phyloP scores from a whole-genome alignment of 179 eudicot genomes.

The Sideroxylon spinosum region DNA sequence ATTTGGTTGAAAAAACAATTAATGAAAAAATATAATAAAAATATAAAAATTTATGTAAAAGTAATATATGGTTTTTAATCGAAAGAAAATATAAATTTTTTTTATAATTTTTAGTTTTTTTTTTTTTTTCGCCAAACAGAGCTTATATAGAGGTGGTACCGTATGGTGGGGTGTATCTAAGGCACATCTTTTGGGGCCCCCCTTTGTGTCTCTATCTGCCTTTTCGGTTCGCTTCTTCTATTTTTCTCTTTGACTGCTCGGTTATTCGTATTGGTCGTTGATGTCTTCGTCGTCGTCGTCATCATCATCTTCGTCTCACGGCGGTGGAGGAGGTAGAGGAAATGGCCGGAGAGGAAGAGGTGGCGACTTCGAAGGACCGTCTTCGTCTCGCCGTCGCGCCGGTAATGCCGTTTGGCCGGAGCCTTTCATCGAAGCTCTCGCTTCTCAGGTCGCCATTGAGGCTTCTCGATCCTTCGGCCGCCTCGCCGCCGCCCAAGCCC shows the following conservation, averaged over 20 bases:
- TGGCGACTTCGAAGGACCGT: constrained; percentile 31
- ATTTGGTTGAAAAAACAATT: too few relatives aligned
- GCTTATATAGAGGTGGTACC: too few relatives aligned
- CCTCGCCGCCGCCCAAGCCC: constrained; percentile 67
- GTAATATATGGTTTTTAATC: too few relatives aligned
- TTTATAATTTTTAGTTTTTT: too few relatives aligned
- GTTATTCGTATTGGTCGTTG: neutral
- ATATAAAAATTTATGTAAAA: too few relatives aligned
- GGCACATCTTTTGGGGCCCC: neutral
- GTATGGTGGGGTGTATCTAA: neutral
- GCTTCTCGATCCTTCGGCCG: constrained; percentile 42
- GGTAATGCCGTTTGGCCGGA: constrained; percentile 74
- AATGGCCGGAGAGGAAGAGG: constrained; percentile 14
- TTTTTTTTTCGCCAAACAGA: too few relatives aligned
- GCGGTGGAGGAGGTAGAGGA: constrained; percentile 17
- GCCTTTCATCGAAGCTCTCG: constrained; percentile 74
- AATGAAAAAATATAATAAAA: too few relatives aligned
- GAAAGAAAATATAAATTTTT: too few relatives aligned
- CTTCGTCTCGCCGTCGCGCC: constrained; percentile 36
- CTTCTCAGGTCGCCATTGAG: constrained; percentile 51
- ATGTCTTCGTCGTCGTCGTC: constrained; percentile 18
- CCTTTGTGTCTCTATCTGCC: constrained; percentile 1
- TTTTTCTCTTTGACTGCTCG: constrained; percentile 1
- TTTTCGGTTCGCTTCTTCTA: constrained; percentile 2
- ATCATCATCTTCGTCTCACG: constrained; percentile 17